Base-by-base conservation (phyloP, 805 yeast genomes). In the Wickerhamomyces ciferrii region DNA sequence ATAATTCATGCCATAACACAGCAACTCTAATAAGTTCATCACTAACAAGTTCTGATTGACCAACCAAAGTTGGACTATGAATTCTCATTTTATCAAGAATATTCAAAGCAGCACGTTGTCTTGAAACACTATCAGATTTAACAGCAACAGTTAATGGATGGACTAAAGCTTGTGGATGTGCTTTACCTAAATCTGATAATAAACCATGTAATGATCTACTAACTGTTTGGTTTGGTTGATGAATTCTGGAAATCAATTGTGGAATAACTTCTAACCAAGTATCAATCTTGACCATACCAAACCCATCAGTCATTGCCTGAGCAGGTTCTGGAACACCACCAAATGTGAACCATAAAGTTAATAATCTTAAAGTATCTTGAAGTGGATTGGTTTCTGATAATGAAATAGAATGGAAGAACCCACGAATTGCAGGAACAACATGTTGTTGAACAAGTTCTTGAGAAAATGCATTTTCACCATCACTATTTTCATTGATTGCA, bases 221-320 rank as follows among this genome's bases (percentile, higher is more conserved):
- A 15, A 94, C 97, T 20, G 79, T 76, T 43, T 84, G 87, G 59
- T 92, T 86, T 0, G 96, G 96, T 62, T 94, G 98, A 62, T 95
- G 98, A 54, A 94, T 92, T 51, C 97, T 86, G 0, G 99, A 90
- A 53, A 94, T 92, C 56, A 94, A 72, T 66, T 94, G 99, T 0
- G 99, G 97, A 39, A 94, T 76, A 31, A 94, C 98, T 56, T 91
- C 95, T 29, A 94, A 70, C 99, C 99, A 95, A 1, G 87, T 87
- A 55, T 91, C 98, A 45, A 91, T 80, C 54, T 84, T 84, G 17
- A 94, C 90, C 82, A 89, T 79, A 51, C 81, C 79, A 58, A 92
- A 88, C 0, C 99, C 99, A 57, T 89, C 96, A 39, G 79, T 75
- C 78, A 94, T 84, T 0, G 97, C 96, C 48, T 78, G 83, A 0